phyloP scores from a whole-genome alignment of 371 early-diverging fungal genomes.

The Capniomyces stellatus region DNA sequence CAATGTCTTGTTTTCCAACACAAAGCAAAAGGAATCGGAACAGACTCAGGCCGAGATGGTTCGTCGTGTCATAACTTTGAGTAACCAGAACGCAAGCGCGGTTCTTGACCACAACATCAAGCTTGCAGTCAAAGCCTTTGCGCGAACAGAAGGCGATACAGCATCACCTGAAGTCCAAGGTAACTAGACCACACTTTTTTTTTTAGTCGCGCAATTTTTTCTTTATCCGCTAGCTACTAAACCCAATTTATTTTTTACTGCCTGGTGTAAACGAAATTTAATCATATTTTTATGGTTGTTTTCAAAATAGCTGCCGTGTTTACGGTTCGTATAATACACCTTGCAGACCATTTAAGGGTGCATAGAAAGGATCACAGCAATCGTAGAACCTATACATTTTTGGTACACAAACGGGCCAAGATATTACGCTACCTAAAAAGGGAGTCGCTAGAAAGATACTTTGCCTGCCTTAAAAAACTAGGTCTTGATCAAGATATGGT shows the following conservation, averaged over 20 bases:
- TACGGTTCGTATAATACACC: conserved; percentile 75
- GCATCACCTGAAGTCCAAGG: conserved; percentile 91
- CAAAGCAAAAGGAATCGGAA: background rate
- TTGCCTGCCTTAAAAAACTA: conserved; percentile 42
- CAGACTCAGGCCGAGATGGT: conserved; percentile 38
- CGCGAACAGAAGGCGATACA: conserved; percentile 57
- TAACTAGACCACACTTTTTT: no score
- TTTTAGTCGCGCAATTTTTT: no score
- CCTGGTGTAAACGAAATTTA: no score
- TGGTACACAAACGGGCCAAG: conserved; percentile 63
- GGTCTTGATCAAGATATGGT: conserved; percentile 42
- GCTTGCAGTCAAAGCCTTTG: conserved; percentile 59
- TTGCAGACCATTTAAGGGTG: conserved; percentile 54
- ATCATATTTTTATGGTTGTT: no score
- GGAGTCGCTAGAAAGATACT: conserved; percentile 47
- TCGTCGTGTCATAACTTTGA: conserved; percentile 50
- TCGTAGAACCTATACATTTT: conserved; percentile 53
- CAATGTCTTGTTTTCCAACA: background rate
- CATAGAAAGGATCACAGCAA: conserved; percentile 76
- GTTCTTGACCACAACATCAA: conserved; percentile 57
- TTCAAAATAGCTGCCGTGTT: conserved; percentile 77
- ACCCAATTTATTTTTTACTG: background rate
- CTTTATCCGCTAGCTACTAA: background rate
- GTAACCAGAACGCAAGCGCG: conserved; percentile 56
- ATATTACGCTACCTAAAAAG: conserved; percentile 80